Conservation (phyloP, 2,329 filamentous ascomycete genomes). For the Dryadomyces quercus-mongolicae region DNA sequence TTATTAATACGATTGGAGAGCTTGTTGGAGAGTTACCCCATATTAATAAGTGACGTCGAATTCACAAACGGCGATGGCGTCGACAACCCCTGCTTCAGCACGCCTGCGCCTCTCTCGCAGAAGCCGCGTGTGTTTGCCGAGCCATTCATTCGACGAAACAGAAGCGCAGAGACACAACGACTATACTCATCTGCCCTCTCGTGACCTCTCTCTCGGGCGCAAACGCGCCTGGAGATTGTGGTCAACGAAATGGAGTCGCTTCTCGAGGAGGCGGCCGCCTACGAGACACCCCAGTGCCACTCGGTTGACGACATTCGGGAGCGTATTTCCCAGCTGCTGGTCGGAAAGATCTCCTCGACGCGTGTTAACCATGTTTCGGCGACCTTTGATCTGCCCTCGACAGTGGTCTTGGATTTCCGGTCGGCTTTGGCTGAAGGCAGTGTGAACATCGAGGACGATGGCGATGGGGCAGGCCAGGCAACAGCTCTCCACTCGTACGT, state of each 20-base stretch:
- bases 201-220: neutral
- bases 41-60: no score
- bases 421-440: neutral
- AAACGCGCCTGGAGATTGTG: neutral
- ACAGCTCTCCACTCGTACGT: constrained; percentile 17
- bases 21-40: no score
- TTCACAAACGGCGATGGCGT: no score
- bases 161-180: no score
- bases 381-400: constrained; percentile 33
- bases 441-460: constrained; percentile 16
- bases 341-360: constrained; percentile 30
- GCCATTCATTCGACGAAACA: no score
- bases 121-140: neutral
- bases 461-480: constrained; percentile 22
- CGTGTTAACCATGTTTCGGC: constrained; percentile 37
- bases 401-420: constrained; percentile 29
- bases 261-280: constrained; percentile 14
- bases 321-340: constrained; percentile 29
- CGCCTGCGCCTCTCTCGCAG: neutral
- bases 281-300: constrained; percentile 16
- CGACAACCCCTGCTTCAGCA: no score
- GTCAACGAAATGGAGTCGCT: constrained; percentile 19
- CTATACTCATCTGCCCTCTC: neutral
- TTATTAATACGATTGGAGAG: neutral
- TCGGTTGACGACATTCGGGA: constrained; percentile 33